A percentile compares a stretch with the other conserved stretches of the same genome.
These are phyloP conservation scores for Colletotrichum karsti DNA, from an alignment of 2,329 filamentous ascomycete species.

Conservation along the genomic window DNA sequence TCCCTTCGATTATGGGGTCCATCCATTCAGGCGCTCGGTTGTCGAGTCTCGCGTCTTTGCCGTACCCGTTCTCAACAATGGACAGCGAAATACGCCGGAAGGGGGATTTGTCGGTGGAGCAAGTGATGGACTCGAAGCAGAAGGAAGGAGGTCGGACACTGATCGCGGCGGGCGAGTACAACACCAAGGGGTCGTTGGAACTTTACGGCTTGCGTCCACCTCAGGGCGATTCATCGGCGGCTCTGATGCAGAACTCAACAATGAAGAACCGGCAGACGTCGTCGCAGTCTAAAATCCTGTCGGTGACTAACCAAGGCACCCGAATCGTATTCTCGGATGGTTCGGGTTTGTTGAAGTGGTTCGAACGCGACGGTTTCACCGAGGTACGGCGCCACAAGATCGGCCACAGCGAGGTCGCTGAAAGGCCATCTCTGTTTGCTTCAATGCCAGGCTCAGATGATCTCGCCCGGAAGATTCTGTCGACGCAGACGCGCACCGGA, in stretches of 20 bases:
- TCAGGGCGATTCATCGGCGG: constrained; percentile 16
- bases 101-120: constrained; percentile 63
- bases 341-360: constrained; percentile 86
- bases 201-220: constrained; percentile 71
- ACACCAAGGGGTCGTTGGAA: constrained; percentile 88
- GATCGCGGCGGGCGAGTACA: constrained; percentile 89
- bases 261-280: constrained; percentile 87
- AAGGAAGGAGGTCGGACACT: constrained; percentile 68
- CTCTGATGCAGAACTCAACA: constrained; percentile 50
- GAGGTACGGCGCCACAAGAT: constrained; percentile 64
- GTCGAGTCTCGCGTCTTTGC: constrained; percentile 75
- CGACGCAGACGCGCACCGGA: constrained; percentile 55
- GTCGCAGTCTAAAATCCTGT: constrained; percentile 81
- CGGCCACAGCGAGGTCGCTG: constrained; percentile 59
- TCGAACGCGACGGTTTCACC: constrained; percentile 82
- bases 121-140: constrained; percentile 62
- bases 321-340: constrained; percentile 86
- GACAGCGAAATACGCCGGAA: constrained; percentile 65
- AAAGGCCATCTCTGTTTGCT: constrained; percentile 58
- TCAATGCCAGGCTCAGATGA: constrained; percentile 68
- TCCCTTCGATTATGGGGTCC: constrained; percentile 78
- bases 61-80: constrained; percentile 72
- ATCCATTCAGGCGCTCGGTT: constrained; percentile 86
- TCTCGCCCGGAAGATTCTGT: constrained; percentile 82
- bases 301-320: constrained; percentile 82